Conservation (phyloP, 305 asterid species). For the Stenogyne calaminthoides region DNA sequence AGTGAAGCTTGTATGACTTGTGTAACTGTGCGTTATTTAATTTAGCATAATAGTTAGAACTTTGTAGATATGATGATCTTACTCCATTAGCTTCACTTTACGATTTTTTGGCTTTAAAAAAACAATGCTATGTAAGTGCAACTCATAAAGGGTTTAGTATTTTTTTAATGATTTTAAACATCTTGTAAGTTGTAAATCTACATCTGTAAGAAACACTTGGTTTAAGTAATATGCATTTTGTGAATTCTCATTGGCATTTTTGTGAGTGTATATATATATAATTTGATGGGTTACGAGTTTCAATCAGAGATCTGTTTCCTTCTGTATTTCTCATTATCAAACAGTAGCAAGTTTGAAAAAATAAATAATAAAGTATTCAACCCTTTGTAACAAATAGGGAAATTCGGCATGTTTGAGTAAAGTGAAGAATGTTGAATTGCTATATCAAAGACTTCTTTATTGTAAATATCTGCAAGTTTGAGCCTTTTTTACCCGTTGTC, state of each 20-base stretch:
- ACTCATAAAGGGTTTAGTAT: neutral
- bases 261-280: neutral
- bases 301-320: neutral
- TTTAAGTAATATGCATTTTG: neutral
- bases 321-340: constrained; percentile 12
- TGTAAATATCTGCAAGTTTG: constrained; percentile 7
- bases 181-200: neutral
- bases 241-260: constrained; percentile 3
- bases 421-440: neutral
- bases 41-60: neutral
- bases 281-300: neutral
- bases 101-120: neutral
- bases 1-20: neutral
- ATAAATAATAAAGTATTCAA: neutral
- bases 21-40: neutral
- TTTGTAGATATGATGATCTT: neutral
- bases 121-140: neutral
- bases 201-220: neutral
- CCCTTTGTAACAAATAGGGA: neutral
- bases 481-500: neutral
- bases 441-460: neutral
- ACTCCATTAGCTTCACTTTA: neutral
- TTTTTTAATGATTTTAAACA: neutral
- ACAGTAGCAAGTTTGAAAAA: neutral
- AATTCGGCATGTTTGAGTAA: neutral